Evolutionary conservation across 805 yeast genomes (phyloP).

Genomic region (Lipomyces chichibuensis): DNA sequence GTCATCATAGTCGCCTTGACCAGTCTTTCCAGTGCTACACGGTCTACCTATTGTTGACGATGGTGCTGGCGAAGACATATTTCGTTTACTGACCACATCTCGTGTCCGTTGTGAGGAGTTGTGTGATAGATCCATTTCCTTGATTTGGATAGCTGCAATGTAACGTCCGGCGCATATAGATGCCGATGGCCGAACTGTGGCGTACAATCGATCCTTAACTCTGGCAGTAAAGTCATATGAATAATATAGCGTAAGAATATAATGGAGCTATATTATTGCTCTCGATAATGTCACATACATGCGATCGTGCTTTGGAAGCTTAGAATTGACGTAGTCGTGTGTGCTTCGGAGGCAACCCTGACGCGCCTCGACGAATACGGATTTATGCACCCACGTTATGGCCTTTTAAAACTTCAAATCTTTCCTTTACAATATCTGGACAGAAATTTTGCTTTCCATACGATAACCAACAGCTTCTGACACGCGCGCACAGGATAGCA

Average conservation of each 20-base stretch:
- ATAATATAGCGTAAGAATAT: too few relatives aligned
- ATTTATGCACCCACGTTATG: too few relatives aligned
- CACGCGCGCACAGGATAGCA: neutral
- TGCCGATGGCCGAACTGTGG: neutral
- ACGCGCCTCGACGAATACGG: neutral
- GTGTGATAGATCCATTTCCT: neutral
- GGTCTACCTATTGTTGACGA: neutral
- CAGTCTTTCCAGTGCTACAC: neutral
- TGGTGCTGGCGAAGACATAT: neutral
- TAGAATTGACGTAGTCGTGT: too few relatives aligned
- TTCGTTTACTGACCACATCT: neutral
- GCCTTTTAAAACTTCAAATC: neutral
- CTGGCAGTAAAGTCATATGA: neutral
- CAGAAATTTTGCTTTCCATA: neutral
- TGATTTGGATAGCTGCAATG: neutral
- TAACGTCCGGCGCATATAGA: neutral
- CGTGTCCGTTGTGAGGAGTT: neutral
- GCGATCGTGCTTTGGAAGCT: too few relatives aligned
- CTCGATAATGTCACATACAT: too few relatives aligned
- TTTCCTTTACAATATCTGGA: neutral
- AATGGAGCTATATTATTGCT: neutral
- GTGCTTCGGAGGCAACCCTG: neutral
- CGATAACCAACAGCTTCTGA: neutral
- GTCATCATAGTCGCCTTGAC: neutral
- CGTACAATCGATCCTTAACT: neutral